Percentiles rank a stretch among this genome's conserved stretches.
Evolutionary conservation across 148 eudicot species (phyloP).

Genomic region (Dysphania ambrosioides): DNA sequence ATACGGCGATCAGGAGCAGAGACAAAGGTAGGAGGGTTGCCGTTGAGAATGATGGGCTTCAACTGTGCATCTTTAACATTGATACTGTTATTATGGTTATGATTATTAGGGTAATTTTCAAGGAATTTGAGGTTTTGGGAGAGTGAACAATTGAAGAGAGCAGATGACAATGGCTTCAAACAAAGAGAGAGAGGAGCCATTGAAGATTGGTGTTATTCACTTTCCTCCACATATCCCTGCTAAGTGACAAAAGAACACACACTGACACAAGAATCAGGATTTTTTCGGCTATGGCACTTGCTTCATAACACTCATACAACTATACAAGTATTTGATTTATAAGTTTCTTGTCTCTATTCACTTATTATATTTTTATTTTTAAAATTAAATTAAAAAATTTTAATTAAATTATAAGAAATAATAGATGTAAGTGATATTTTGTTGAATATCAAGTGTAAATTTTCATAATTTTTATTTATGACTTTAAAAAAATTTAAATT

Average conservation of each 20-base stretch:
- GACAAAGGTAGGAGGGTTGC: slow-evolving; percentile 74
- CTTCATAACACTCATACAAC: too few species aligned
- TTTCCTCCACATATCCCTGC: slow-evolving; percentile 9
- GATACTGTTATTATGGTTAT: not conserved
- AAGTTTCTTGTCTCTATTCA: too few species aligned
- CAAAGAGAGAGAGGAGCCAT: slow-evolving; percentile 32
- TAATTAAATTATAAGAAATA: too few species aligned
- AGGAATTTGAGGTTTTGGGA: slow-evolving; percentile 30
- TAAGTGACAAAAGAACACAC: not conserved
- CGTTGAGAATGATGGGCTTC: slow-evolving; percentile 64
- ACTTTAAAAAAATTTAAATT: too few species aligned
- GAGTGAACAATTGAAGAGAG: slow-evolving; percentile 22
- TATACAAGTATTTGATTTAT: too few species aligned
- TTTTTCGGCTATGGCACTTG: not conserved
- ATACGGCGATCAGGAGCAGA: slow-evolving; percentile 87
- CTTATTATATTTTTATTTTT: too few species aligned
- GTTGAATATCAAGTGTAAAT: too few species aligned
- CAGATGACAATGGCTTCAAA: slow-evolving; percentile 31
- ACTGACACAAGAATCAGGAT: not conserved
- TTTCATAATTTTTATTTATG: too few species aligned
- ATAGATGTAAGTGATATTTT: too few species aligned
- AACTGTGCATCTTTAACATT: slow-evolving; percentile 5
- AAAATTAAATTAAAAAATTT: too few species aligned
- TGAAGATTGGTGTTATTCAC: slow-evolving; percentile 1
- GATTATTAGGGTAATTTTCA: not conserved